These are phyloP conservation scores for Arabidopsis lyrata DNA, from an alignment of 441 rosid species.

Conservation along the genomic window DNA sequence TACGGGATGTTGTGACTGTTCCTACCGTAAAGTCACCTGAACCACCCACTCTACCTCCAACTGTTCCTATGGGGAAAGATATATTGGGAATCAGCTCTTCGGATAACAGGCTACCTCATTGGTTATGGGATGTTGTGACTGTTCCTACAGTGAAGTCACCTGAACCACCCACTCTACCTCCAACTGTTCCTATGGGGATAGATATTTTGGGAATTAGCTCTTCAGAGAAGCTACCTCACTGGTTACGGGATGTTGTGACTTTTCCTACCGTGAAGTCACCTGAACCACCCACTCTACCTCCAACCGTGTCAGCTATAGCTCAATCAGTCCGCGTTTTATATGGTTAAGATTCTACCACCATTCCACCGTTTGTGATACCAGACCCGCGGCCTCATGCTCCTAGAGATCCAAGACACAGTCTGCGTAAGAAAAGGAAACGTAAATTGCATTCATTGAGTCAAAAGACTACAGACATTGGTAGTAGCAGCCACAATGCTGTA, in stretches of 20 bases:
- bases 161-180: too few relatives aligned
- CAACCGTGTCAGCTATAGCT: constrained; percentile 95
- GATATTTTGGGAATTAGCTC: too few relatives aligned
- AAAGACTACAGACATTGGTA: constrained; percentile 47
- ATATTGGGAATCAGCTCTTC: too few relatives aligned
- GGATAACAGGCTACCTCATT: too few relatives aligned
- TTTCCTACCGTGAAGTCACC: too few relatives aligned
- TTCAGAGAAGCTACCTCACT: too few relatives aligned
- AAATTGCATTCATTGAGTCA: constrained; percentile 54
- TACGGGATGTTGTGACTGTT: constrained; percentile 86
- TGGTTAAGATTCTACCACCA: constrained; percentile 78
- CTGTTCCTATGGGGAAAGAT: too few relatives aligned
- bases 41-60: constrained; percentile 85
- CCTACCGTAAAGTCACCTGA: constrained; percentile 66
- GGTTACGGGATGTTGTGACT: too few relatives aligned
- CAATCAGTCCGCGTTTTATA: constrained; percentile 90
- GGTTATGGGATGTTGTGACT: too few relatives aligned
- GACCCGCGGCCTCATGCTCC: constrained; percentile 92
- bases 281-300: too few relatives aligned
- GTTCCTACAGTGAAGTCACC: too few relatives aligned
- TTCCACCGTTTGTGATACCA: constrained; percentile 97
- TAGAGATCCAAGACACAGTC: constrained; percentile 84
- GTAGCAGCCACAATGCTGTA: constrained; percentile 50
- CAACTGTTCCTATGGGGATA: too few relatives aligned
- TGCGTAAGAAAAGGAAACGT: constrained; percentile 81